Percentiles rank a stretch among this genome's conserved stretches.
Conservation (phyloP, 2,329 filamentous ascomycete species). For the Epichloe festucae region DNA sequence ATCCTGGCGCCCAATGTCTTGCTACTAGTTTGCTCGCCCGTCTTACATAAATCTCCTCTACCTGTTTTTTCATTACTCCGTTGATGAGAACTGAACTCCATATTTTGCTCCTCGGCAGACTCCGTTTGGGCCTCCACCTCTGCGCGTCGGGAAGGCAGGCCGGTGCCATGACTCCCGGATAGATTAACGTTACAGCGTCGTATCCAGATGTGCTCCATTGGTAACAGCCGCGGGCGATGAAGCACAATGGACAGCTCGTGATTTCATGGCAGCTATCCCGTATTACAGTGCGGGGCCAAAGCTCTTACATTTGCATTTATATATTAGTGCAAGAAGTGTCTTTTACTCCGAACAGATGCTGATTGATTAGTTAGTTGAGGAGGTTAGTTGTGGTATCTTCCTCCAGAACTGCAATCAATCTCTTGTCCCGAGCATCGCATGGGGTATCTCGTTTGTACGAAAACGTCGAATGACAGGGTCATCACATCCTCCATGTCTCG, state of each 20-base stretch:
- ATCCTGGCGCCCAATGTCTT: not conserved
- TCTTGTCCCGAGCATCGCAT: not conserved
- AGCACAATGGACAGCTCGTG: not conserved
- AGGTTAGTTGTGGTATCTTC: not conserved
- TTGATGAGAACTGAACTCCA: not conserved
- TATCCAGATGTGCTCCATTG: slow-evolving; percentile 4
- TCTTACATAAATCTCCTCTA: not conserved
- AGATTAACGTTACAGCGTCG: slow-evolving; percentile 1
- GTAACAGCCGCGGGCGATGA: not conserved
- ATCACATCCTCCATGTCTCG: not conserved
- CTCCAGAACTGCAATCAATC: no score
- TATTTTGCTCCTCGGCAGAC: not conserved
- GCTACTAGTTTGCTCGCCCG: not conserved
- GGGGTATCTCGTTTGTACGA: not conserved
- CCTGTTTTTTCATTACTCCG: not conserved
- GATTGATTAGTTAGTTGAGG: not conserved
- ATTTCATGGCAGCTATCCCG: not conserved
- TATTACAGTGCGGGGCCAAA: not conserved
- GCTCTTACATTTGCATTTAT: not conserved
- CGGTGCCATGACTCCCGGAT: slow-evolving; percentile 3
- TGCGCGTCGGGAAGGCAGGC: slow-evolving; percentile 3
- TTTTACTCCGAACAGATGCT: not conserved
- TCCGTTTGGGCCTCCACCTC: slow-evolving; percentile 3
- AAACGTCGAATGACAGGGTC: not conserved
- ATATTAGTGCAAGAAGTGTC: not conserved